phyloP scores from a whole-genome alignment of 495 filamentous ascomycete species.

The Hypoxylon lenormandii region DNA sequence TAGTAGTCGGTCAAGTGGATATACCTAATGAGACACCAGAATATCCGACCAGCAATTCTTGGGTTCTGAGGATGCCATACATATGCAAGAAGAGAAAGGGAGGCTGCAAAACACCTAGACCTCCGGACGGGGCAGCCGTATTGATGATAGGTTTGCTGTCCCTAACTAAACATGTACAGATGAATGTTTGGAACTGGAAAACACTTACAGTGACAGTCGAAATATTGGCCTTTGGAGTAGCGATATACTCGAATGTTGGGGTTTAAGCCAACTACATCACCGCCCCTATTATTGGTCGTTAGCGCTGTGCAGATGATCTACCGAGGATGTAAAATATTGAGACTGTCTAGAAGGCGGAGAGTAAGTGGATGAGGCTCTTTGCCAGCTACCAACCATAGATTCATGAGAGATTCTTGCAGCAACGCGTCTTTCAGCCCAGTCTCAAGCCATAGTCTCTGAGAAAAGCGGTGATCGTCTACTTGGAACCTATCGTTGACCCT shows the following conservation, averaged over 20 bases:
- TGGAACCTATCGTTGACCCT: slow-evolving; percentile 93
- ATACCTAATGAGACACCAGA: neutral
- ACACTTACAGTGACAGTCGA: slow-evolving; percentile 83
- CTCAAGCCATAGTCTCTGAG: slow-evolving; percentile 76
- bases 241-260: slow-evolving; percentile 91
- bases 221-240: slow-evolving; percentile 88
- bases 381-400: slow-evolving; percentile 51
- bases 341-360: neutral
- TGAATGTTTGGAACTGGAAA: slow-evolving; percentile 6
- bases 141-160: neutral
- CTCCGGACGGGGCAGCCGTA: slow-evolving; percentile 1
- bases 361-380: slow-evolving; percentile 26
- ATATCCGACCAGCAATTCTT: neutral
- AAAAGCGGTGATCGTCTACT: slow-evolving; percentile 79
- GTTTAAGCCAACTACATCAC: slow-evolving; percentile 85
- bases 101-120: slow-evolving; percentile 14
- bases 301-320: slow-evolving; percentile 10
- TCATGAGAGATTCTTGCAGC: slow-evolving; percentile 46
- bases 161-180: slow-evolving; percentile 13
- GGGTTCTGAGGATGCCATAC: neutral
- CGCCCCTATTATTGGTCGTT: slow-evolving; percentile 72
- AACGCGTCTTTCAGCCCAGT: slow-evolving; percentile 69
- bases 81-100: neutral
- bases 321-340: slow-evolving; percentile 30
- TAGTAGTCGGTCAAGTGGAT: slow-evolving; percentile 2